These are phyloP conservation scores for Nicotiana paniculata DNA, from an alignment of 257 asterid species.

Conservation along the genomic window DNA sequence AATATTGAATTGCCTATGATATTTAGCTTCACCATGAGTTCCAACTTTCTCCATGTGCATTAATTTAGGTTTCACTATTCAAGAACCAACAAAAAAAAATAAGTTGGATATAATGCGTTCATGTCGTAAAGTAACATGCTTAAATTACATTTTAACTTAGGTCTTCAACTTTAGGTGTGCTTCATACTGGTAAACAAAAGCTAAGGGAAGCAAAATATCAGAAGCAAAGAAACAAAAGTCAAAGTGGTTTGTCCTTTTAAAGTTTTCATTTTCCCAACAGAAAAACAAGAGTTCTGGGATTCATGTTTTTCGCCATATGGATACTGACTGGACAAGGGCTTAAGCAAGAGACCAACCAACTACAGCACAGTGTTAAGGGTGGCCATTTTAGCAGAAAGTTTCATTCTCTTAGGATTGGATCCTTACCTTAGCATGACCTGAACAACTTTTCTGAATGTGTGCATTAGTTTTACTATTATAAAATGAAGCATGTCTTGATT, in stretches of 20 bases:
- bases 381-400: background rate
- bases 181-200: background rate
- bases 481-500: conserved; percentile 41
- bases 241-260: background rate
- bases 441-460: conserved; percentile 29
- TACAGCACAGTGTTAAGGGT: background rate
- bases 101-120: background rate
- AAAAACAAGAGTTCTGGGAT: background rate
- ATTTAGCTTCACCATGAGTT: no score
- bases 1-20: no score
- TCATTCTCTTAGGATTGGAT: background rate
- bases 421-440: conserved; percentile 31
- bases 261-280: background rate
- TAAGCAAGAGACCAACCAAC: background rate
- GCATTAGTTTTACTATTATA: conserved; percentile 29
- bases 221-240: background rate
- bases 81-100: background rate
- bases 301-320: background rate
- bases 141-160: no score
- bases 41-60: no score
- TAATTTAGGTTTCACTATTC: background rate
- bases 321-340: background rate
- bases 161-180: background rate
- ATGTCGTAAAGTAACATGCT: background rate
- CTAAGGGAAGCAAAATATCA: background rate